Evolutionary conservation across 306 rosid species (phyloP).

Genomic region (Phaseolus lunatus): DNA sequence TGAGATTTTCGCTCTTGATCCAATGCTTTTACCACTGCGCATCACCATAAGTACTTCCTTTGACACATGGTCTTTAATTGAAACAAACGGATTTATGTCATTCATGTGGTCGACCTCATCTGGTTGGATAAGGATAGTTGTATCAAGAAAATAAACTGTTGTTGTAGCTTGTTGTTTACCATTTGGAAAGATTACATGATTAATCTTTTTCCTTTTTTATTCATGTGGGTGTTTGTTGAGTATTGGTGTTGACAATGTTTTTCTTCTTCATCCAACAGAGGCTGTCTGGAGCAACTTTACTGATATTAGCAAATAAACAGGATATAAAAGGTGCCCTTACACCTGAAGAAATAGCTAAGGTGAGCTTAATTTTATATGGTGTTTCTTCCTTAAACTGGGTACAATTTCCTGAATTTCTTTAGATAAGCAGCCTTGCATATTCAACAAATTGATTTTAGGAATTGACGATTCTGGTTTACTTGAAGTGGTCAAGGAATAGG

Average conservation of each 20-base stretch:
- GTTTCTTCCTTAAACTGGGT: not conserved
- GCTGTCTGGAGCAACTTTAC: constrained; percentile 83
- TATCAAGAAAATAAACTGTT: not conserved
- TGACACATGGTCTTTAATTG: not conserved
- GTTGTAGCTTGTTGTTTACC: not conserved
- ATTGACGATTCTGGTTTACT: not conserved
- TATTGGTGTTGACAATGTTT: not conserved
- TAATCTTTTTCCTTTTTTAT: not conserved
- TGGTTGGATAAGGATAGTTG: not conserved
- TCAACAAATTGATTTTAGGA: not conserved
- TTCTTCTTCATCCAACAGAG: constrained; percentile 57
- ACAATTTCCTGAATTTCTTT: not conserved
- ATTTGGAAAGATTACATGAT: constrained; percentile 2
- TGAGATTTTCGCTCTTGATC: not conserved
- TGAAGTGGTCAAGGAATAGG: not conserved
- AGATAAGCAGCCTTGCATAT: not conserved
- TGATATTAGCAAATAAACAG: constrained; percentile 92
- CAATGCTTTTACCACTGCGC: not conserved
- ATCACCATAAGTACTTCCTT: not conserved
- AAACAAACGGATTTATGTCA: too few species aligned
- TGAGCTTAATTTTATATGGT: constrained; percentile 39
- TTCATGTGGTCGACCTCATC: too few species aligned
- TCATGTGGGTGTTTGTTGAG: not conserved
- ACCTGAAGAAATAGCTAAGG: constrained; percentile 80
- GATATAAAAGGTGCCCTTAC: constrained; percentile 85